A percentile compares a stretch with the other conserved stretches of the same genome.
Evolutionary conservation across 2,329 filamentous ascomycete species (phyloP).

Genomic region (Fusarium bactridioides): DNA sequence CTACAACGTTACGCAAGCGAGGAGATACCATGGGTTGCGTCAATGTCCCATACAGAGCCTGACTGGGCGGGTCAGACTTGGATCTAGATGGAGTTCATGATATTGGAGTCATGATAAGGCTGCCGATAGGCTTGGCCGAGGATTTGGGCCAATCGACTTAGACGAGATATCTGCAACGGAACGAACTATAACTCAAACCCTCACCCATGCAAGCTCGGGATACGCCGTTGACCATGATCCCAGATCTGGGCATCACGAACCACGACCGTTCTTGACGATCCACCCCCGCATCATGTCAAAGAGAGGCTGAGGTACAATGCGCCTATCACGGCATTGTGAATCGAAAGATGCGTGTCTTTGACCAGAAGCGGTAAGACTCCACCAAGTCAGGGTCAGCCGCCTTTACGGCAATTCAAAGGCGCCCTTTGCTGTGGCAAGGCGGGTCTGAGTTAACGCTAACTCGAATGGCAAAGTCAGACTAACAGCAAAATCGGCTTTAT

Average conservation of each 20-base stretch:
- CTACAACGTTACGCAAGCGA: conserved; percentile 67
- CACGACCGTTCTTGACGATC: conserved; percentile 26
- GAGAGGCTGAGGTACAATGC: conserved; percentile 9
- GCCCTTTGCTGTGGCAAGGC: conserved; percentile 18
- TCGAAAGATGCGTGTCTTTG: conserved; percentile 21
- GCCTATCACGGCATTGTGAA: conserved; percentile 7
- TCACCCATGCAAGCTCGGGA: conserved; percentile 1
- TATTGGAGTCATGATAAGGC: conserved; percentile 15
- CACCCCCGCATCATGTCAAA: conserved; percentile 35
- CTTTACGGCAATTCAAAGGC: conserved; percentile 17
- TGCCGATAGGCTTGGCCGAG: background rate
- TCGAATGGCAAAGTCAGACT: conserved; percentile 29
- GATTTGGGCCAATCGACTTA: conserved; percentile 24
- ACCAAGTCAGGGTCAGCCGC: conserved; percentile 15
- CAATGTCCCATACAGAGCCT: conserved; percentile 62
- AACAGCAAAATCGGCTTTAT: conserved; percentile 18
- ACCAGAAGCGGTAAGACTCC: conserved; percentile 30
- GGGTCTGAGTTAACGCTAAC: conserved; percentile 25
- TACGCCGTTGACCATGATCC: background rate
- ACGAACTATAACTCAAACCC: conserved; percentile 5
- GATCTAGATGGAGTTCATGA: conserved; percentile 17
- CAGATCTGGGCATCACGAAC: conserved; percentile 9
- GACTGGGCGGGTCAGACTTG: conserved; percentile 66
- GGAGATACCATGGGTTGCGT: conserved; percentile 82
- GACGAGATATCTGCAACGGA: conserved; percentile 4